Conservation (phyloP, 192 early-diverging fungal species). For the Fimicolochytrium jonesii region DNA sequence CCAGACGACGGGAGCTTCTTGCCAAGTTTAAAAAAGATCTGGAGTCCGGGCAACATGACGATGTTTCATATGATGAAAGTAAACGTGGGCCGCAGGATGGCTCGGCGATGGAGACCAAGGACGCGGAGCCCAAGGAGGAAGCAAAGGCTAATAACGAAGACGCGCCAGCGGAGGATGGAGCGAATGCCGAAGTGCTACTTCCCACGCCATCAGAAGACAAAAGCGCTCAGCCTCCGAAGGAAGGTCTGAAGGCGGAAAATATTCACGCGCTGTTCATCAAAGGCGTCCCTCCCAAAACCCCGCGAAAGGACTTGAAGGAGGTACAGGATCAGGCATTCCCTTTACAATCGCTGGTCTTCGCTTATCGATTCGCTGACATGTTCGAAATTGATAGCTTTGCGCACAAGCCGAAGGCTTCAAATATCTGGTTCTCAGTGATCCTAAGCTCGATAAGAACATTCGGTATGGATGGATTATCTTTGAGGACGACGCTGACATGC, state of each 20-base stretch:
- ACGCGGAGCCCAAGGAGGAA: not conserved
- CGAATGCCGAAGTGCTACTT: not conserved
- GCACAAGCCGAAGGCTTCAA: constrained; percentile 73
- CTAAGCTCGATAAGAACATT: constrained; percentile 75
- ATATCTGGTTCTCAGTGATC: constrained; percentile 81
- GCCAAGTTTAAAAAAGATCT: constrained; percentile 63
- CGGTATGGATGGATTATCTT: constrained; percentile 93
- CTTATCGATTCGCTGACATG: no score
- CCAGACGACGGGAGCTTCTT: constrained; percentile 52
- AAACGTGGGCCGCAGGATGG: constrained; percentile 24
- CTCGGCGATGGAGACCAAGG: constrained; percentile 17
- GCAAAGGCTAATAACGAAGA: not conserved
- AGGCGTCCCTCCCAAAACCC: constrained; percentile 67
- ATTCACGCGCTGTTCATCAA: constrained; percentile 71
- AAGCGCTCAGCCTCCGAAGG: not conserved
- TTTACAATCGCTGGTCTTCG: no score
- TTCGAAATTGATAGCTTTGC: constrained; percentile 48
- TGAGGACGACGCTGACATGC: constrained; percentile 76
- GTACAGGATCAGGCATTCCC: no score
- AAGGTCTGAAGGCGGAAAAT: constrained; percentile 2
- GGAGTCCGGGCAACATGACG: constrained; percentile 67
- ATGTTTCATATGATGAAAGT: constrained; percentile 57
- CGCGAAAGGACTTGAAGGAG: constrained; percentile 59
- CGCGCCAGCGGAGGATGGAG: constrained; percentile 4
- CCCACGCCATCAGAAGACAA: constrained; percentile 19